phyloP scores from a whole-genome alignment of 768 basidiomycete genomes.

The Suillus hirtellus region DNA sequence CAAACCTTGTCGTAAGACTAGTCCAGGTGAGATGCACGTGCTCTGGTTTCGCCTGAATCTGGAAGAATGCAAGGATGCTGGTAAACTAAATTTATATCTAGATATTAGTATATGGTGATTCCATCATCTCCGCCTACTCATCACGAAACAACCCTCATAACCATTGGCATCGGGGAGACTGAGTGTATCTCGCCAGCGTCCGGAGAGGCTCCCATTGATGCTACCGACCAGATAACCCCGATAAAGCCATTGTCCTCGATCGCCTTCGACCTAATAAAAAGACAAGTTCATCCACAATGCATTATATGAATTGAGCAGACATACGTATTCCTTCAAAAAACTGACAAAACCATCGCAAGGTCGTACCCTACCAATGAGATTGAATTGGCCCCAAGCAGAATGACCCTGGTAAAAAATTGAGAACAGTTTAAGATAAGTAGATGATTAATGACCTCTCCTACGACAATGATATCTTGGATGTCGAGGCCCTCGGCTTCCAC shows the following conservation, averaged over 20 bases:
- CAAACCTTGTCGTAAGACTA: neutral
- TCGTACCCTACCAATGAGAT: slow-evolving; percentile 74
- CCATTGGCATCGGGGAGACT: slow-evolving; percentile 62
- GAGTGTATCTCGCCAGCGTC: slow-evolving; percentile 85
- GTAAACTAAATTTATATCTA: neutral
- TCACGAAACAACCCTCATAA: slow-evolving; percentile 85
- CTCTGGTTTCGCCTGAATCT: neutral
- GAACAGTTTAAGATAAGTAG: slow-evolving; percentile 8
- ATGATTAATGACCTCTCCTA: slow-evolving; percentile 59
- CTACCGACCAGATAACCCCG: slow-evolving; percentile 80
- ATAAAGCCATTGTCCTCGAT: slow-evolving; percentile 84
- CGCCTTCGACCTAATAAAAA: slow-evolving; percentile 54
- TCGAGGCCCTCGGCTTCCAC: slow-evolving; percentile 17
- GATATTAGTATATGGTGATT: neutral
- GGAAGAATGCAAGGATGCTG: neutral
- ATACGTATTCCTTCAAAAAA: slow-evolving; percentile 83
- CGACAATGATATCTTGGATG: slow-evolving; percentile 59
- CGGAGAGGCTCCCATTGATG: slow-evolving; percentile 67
- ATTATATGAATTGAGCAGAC: slow-evolving; percentile 20
- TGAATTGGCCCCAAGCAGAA: slow-evolving; percentile 90
- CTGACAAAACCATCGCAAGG: slow-evolving; percentile 80
- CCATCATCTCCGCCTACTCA: slow-evolving; percentile 60
- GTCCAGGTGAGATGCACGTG: no score
- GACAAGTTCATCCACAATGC: slow-evolving; percentile 4
- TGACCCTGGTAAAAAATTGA: slow-evolving; percentile 60